These are phyloP conservation scores for Agaricus blazei DNA, from an alignment of 768 basidiomycete species.

Conservation along the genomic window DNA sequence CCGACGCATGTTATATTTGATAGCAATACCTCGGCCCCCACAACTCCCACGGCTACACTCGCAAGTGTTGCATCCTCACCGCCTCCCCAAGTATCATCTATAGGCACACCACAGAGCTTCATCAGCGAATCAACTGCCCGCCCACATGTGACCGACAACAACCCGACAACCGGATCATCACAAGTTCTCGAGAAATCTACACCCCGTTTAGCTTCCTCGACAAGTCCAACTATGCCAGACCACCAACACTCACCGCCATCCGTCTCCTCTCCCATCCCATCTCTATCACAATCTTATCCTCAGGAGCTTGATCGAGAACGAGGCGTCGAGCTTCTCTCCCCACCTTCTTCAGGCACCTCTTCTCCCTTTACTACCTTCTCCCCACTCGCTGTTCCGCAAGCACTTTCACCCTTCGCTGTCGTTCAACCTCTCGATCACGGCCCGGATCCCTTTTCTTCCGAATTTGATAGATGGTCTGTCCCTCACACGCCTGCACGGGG, in stretches of 20 bases:
- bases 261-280: conserved; percentile 24
- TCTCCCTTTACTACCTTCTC: conserved; percentile 13
- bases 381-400: conserved; percentile 8
- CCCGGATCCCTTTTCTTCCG: background rate
- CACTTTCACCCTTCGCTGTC: conserved; percentile 6
- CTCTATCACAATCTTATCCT: conserved; percentile 38
- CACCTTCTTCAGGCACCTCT: conserved; percentile 19
- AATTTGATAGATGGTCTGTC: background rate
- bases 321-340: conserved; percentile 38
- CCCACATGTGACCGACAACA: background rate
- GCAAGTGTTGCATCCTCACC: conserved; percentile 21
- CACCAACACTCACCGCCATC: conserved; percentile 4
- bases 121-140: conserved; percentile 3
- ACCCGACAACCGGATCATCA: conserved; percentile 3
- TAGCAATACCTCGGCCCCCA: conserved; percentile 16
- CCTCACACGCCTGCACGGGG: background rate
- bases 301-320: conserved; percentile 38
- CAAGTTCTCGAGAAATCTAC: conserved; percentile 9
- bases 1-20: conserved; percentile 46
- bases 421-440: conserved; percentile 3
- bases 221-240: background rate
- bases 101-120: conserved; percentile 12
- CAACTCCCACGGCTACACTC: conserved; percentile 19
- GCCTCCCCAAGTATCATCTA: conserved; percentile 15
- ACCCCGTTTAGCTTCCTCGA: conserved; percentile 9